phyloP scores from a whole-genome alignment of 305 asterid species.

The Rubia peregrina region DNA sequence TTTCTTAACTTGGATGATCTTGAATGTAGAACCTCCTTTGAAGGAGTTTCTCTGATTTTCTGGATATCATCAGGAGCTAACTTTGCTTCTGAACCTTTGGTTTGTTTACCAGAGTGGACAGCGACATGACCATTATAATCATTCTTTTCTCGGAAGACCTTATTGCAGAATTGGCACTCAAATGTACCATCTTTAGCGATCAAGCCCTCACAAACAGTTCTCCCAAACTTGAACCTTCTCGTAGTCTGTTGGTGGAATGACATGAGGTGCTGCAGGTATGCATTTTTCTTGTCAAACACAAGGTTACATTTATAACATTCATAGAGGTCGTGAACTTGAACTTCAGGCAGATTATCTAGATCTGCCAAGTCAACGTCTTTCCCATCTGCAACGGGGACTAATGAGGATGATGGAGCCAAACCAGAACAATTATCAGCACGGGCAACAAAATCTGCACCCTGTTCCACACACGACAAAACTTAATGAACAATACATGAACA shows the following conservation, averaged over 20 bases:
- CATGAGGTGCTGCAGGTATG: conserved; percentile 74
- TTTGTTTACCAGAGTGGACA: conserved; percentile 63
- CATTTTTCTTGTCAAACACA: conserved; percentile 58
- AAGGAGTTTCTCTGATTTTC: conserved; percentile 32
- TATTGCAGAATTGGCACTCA: conserved; percentile 92
- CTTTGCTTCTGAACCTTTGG: conserved; percentile 39
- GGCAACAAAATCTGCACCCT: conserved; percentile 39
- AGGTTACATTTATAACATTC: conserved; percentile 78
- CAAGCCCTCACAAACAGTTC: conserved; percentile 69
- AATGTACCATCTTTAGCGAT: conserved; percentile 71
- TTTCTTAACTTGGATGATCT: conserved; percentile 48
- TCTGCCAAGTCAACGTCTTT: conserved; percentile 41
- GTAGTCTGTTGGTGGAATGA: conserved; percentile 77
- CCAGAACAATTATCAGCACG: conserved; percentile 26
- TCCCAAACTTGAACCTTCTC: conserved; percentile 61
- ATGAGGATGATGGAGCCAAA: conserved; percentile 31
- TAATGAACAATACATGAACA: conserved; percentile 18
- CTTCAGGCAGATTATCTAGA: conserved; percentile 85
- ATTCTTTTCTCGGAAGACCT: conserved; percentile 69
- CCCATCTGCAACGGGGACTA: conserved; percentile 30
- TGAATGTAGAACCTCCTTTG: conserved; percentile 28
- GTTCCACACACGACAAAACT: conserved; percentile 27
- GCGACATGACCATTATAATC: conserved; percentile 85
- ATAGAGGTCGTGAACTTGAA: conserved; percentile 66
- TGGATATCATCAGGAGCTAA: conserved; percentile 26